Evolutionary conservation across 2,329 filamentous ascomycete species (phyloP), one percentile per base, ranked within the genome.

Genomic region (Aspergillus eucalypticola): DNA sequence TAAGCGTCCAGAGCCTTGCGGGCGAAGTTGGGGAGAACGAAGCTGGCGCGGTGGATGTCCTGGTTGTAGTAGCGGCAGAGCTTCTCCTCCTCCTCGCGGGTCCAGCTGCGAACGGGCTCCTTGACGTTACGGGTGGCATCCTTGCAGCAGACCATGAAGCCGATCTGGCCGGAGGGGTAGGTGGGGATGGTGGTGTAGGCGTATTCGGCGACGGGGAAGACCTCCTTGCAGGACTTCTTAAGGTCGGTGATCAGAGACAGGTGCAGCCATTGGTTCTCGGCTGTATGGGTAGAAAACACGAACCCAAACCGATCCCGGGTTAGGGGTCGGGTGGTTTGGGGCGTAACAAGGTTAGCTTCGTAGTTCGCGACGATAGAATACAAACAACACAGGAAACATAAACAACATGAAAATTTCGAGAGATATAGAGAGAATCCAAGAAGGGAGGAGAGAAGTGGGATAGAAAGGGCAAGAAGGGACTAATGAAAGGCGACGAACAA

Each of bases 61-160:
- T 91, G 85, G 83, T 92, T 98, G 86, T 99, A 99, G 88, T 99
- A 99, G 77, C 86, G 87, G 90, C 92, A 96, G 72, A 94, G 83
- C 79, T 91, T 89, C 75, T 91, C 88, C 86, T 99, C 95, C 81
- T 98, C 92, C 81, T 96, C 93, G 66, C 84, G 76, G 65, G 87
- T 84, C 89, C 92, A 96, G 71, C 81, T 84, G 74, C 95, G 90
- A 64, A 97, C 75, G 56, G 95, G 95, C 80, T 88, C 90, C 79
- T 86, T 91, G 76, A 98, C 86, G 80, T 99, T 86, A 78, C 88
- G 87, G 75, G 81, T 87, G 76, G 88, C 83, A 76, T 98, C 94
- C 88, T 99, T 98, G 89, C 86, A 91, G 88, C 95, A 98, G 76
- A 99, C 91, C 93, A 99, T 97, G 89, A 99, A 99, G 76, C 95